Percentiles rank a stretch among this genome's conserved stretches.
phyloP scores from a whole-genome alignment of 1,284 basidiomycete species.

The Ustilago hordei region DNA sequence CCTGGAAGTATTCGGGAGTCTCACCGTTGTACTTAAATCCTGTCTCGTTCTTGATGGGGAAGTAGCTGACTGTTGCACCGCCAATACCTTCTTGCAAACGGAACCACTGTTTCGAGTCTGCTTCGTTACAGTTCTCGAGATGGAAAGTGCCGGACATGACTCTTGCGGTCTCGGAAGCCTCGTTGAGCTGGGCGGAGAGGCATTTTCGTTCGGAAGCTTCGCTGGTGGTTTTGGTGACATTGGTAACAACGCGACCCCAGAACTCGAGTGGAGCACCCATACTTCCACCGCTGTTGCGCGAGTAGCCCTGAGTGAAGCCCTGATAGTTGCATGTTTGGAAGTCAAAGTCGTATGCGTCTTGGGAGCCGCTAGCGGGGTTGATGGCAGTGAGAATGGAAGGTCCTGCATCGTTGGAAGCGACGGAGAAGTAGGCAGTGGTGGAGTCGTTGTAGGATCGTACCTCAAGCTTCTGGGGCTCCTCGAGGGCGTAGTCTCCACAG shows the following conservation, averaged over 20 bases:
- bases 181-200: constrained; percentile 15
- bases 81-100: constrained; percentile 32
- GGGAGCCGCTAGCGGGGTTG: background rate
- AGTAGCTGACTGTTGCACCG: constrained; percentile 15
- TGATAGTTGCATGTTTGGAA: constrained; percentile 41
- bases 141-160: constrained; percentile 9
- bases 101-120: constrained; percentile 39
- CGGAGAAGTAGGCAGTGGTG: constrained; percentile 9
- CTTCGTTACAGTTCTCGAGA: constrained; percentile 16
- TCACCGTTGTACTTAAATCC: constrained; percentile 31
- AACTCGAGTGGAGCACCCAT: constrained; percentile 43
- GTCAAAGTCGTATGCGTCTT: constrained; percentile 14
- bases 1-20: constrained; percentile 27
- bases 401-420: background rate
- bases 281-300: constrained; percentile 29
- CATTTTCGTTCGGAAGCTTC: constrained; percentile 9
- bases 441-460: constrained; percentile 28
- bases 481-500: constrained; percentile 28
- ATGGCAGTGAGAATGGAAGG: constrained; percentile 5
- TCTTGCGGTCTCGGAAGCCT: background rate
- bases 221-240: constrained; percentile 1
- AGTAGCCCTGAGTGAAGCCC: constrained; percentile 35
- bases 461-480: constrained; percentile 25
- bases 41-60: constrained; percentile 35
- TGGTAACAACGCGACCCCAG: constrained; percentile 38